Evolutionary conservation across 768 basidiomycete species (phyloP), one percentile per base, ranked within the genome.

Genomic region (Tephrocybe rancida): DNA sequence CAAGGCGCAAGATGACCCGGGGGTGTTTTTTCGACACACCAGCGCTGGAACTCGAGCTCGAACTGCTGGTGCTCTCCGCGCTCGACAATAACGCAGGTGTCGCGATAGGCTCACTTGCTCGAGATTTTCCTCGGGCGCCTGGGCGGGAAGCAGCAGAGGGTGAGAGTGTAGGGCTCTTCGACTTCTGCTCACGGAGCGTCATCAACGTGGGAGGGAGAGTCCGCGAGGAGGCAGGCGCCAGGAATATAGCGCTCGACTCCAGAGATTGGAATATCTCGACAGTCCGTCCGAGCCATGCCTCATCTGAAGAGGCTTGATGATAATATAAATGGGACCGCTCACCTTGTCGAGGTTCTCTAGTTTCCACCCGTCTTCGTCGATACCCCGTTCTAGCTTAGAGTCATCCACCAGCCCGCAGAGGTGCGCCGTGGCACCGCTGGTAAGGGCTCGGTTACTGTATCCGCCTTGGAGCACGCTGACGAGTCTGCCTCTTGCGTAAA

Each of bases 241-340:
- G n/a, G 0, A 29, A 13, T 38, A 50, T 38, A 32, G 58, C 59
- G 19, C 62, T 61, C 9, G 56, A 58, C 43, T 81, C 79, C 1
- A 88, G 63, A 0, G 75, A 64, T 0, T 72, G 61, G 51, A 87
- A 78, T 24, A 84, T 70, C 22, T 74, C 72, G 3, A 82, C 44
- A 0, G 87, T 73, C n/a, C n/a, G n/a, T n/a, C n/a, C n/a, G n/a
- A n/a, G n/a, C n/a, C n/a, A n/a, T n/a, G n/a, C n/a, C n/a, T n/a
- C n/a, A n/a, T n/a, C n/a, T n/a, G n/a, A n/a, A n/a, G n/a, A n/a
- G n/a, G n/a, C n/a, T n/a, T n/a, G n/a, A n/a, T n/a, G n/a, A n/a
- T n/a, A n/a, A n/a, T n/a, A n/a, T n/a, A n/a, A n/a, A n/a, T n/a
- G n/a, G n/a, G n/a, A n/a, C n/a, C n/a, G n/a, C n/a, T n/a, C n/a